Evolutionary conservation across 2,329 filamentous ascomycete species (phyloP), one percentile per base, ranked within the genome.

Genomic region (Phoma sp.): DNA sequence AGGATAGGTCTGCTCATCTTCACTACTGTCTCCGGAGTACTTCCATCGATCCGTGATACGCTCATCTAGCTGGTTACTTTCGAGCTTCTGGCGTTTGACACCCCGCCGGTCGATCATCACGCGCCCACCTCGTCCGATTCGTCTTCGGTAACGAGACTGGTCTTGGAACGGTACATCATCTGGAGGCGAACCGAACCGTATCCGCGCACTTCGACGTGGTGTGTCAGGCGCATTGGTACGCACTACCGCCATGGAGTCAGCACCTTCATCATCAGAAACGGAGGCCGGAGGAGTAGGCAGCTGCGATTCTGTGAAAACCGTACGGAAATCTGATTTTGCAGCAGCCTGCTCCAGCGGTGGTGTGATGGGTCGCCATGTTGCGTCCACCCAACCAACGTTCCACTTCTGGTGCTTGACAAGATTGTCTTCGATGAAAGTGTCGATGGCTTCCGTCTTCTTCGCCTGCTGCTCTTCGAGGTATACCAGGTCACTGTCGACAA

Each of bases 381-480:
- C 83, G 78, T 98, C 93, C 67, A 96, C 85, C 79, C 91, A 92
- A 69, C 91, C 89, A 66, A 90, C 84, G 76, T 97, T 97, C 92
- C 93, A 97, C 73, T 90, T 87, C 65, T 89, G 86, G 77, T 97
- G 93, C 76, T 95, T 93, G 66, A 89, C 84, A 48, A 96, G 87
- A 76, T 96, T 93, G 65, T 86, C 86, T 74, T 96, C 91, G 72
- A 98, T 91, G 68, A 96, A 92, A 60, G 83, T 83, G 59, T 89
- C 84, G 63, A 97, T 87, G 65, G 90, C 86, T 63, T 90, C 92
- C 64, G 93, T 89, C 74, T 91, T 91, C 75, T 96, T 91, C 36
- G 87, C 86, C 49, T 89, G 83, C 65, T 91, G 85, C 66, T 96
- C 91, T 57, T 89, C 84, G 59, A 97, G 78, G 59, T 87, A 81